Percentiles rank a stretch among this genome's conserved stretches.
phyloP scores from a whole-genome alignment of 495 filamentous ascomycete species.

The Penicillium riverlandense region DNA sequence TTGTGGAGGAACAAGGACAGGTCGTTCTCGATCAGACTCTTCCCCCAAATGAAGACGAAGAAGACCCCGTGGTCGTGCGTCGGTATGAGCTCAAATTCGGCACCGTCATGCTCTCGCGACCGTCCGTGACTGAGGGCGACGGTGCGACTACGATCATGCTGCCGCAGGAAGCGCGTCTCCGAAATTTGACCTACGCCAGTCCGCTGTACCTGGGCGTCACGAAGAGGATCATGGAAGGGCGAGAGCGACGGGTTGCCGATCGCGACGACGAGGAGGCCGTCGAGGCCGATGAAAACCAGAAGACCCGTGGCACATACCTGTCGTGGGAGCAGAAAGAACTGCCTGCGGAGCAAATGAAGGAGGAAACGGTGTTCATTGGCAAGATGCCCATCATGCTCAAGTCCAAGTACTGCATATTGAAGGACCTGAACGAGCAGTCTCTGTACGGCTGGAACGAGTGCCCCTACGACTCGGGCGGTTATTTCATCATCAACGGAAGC shows the following conservation, averaged over 20 bases:
- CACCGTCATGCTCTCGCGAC: slow-evolving; percentile 71
- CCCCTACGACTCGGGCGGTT: slow-evolving; percentile 94
- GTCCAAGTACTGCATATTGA: slow-evolving; percentile 84
- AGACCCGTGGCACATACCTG: slow-evolving; percentile 37
- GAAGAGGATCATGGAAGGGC: slow-evolving; percentile 70
- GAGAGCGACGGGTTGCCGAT: slow-evolving; percentile 60
- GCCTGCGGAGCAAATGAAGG: slow-evolving; percentile 55
- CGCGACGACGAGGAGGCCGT: slow-evolving; percentile 42
- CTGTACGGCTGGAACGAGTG: slow-evolving; percentile 89
- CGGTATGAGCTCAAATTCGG: slow-evolving; percentile 93
- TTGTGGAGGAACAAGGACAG: slow-evolving; percentile 80
- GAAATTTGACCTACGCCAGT: slow-evolving; percentile 90
- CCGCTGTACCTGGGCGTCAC: slow-evolving; percentile 81
- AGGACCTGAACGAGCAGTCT: slow-evolving; percentile 68
- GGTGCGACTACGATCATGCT: slow-evolving; percentile 73
- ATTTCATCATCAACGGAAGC: slow-evolving; percentile 99
- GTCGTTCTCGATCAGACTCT: slow-evolving; percentile 85
- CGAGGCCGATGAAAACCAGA: slow-evolving; percentile 39
- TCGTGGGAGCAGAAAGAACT: slow-evolving; percentile 46
- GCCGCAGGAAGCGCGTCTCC: slow-evolving; percentile 87
- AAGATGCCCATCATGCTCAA: slow-evolving; percentile 98
- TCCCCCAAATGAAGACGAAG: slow-evolving; percentile 59
- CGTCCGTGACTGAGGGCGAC: slow-evolving; percentile 86
- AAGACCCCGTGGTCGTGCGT: slow-evolving; percentile 67
- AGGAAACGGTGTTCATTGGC: slow-evolving; percentile 73